Evolutionary conservation across 768 basidiomycete species (phyloP), one percentile per base, ranked within the genome.

Genomic region (Tubosaeta brunneosetosa): DNA sequence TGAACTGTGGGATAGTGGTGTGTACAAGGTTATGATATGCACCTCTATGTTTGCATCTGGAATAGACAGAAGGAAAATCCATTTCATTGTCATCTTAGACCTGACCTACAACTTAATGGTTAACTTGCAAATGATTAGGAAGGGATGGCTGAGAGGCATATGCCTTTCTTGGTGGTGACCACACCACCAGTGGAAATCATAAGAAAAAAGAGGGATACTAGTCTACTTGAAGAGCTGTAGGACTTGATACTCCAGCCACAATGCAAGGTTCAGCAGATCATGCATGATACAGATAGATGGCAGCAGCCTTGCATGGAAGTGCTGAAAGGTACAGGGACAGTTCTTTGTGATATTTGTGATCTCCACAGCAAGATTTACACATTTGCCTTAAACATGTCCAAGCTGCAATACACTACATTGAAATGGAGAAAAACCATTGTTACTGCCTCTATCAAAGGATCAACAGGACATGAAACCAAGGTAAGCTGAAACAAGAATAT

Each of bases 291-390:
- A 11, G 27, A 29, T 57, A 36, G 52, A 57, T 22, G 45, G 52
- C 1, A 22, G 19, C 4, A 4, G 19, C 1, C 16, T 47, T 14
- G 45, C 49, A 0, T 14, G 9, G 7, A 17, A 8, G 2, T 57
- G 56, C n/a, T 1, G 13, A 0, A 27, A 41, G 5, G 9, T 44
- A 13, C 16, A 1, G 0, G 53, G 26, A 2, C 52, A 51, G 52
- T 55, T 0, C 53, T 17, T 2, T 57, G 56, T 2, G 53, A 57
- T 6, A 2, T 55, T n/a, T 57, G 56, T 11, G 2, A 47, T 4
- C 56, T 52, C 1, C 1, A 34, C 8, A 29, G 45, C 31, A 29
- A 47, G 13, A 50, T 54, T 2, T 49, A 57, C 31, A 27, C 2
- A 11, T 44, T 50, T 3, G 52, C 44, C 16, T 29, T 29, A 8